Conservation (phyloP, 805 yeast species). For the Scheffersomyces ergatensis region DNA sequence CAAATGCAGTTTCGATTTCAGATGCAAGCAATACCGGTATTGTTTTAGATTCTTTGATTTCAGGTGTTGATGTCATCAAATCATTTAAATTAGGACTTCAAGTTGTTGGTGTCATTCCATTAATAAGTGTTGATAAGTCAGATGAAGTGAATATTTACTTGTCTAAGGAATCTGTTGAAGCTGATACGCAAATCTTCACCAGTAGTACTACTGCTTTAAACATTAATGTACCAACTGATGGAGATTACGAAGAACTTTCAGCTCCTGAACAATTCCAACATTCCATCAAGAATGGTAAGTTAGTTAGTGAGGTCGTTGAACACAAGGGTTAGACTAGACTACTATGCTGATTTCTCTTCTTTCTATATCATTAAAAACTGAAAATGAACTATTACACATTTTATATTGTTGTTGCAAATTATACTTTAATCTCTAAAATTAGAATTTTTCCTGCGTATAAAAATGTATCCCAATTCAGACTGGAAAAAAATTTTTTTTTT, state of each 20-base stretch:
- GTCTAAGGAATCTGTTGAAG: constrained; percentile 64
- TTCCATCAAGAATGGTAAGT: constrained; percentile 56
- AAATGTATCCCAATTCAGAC: too few species aligned
- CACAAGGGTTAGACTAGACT: constrained; percentile 60
- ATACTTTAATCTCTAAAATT: too few species aligned
- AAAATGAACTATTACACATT: background rate
- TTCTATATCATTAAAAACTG: too few species aligned
- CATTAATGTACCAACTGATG: constrained; percentile 73
- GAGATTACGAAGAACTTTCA: constrained; percentile 77
- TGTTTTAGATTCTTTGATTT: constrained; percentile 78
- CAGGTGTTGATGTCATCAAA: constrained; percentile 87
- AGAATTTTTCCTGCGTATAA: background rate
- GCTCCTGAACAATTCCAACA: constrained; percentile 92
- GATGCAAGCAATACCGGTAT: constrained; percentile 72
- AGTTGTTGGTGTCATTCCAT: constrained; percentile 76
- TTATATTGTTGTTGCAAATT: background rate
- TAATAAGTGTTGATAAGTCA: constrained; percentile 83
- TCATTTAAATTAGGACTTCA: constrained; percentile 80
- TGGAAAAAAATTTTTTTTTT: background rate
- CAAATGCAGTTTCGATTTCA: constrained; percentile 80
- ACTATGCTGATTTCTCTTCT: background rate
- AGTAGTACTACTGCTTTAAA: constrained; percentile 84
- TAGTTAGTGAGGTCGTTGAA: constrained; percentile 73
- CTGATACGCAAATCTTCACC: constrained; percentile 68
- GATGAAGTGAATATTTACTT: constrained; percentile 83